phyloP scores from a whole-genome alignment of 495 filamentous ascomycete genomes.

The Penicillium canariense region DNA sequence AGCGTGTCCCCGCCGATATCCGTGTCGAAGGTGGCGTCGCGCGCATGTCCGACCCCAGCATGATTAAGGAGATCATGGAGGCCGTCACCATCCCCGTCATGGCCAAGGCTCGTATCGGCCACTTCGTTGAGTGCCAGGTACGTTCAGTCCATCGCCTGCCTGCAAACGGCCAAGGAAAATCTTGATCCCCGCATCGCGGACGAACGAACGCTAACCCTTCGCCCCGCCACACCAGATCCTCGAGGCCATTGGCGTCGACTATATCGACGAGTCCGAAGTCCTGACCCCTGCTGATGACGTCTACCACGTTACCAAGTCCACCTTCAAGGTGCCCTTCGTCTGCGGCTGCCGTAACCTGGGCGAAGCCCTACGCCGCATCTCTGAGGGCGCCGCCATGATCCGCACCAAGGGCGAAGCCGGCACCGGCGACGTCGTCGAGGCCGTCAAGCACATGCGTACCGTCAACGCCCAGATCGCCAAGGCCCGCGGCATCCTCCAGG shows the following conservation, averaged over 20 bases:
- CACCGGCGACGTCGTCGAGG: constrained; percentile 97
- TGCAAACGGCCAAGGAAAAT: neutral
- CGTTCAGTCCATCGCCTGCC: constrained; percentile 6
- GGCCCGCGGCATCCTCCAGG: constrained; percentile 60
- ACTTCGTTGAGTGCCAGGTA: constrained; percentile 95
- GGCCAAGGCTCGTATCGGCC: constrained; percentile 97
- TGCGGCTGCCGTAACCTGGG: constrained; percentile 95
- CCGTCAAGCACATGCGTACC: constrained; percentile 92
- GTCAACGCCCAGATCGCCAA: constrained; percentile 80
- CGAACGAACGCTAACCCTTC: constrained; percentile 6
- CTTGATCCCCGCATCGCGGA: neutral
- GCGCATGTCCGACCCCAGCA: constrained; percentile 91
- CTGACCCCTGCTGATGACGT: constrained; percentile 89
- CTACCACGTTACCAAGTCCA: constrained; percentile 88
- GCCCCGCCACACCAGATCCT: constrained; percentile 62
- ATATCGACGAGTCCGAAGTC: constrained; percentile 97
- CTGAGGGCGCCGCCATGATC: constrained; percentile 97
- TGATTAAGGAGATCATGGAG: constrained; percentile 96
- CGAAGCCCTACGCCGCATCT: constrained; percentile 88
- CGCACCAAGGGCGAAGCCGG: constrained; percentile 97
- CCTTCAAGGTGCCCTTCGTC: constrained; percentile 86
- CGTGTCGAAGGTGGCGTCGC: constrained; percentile 88
- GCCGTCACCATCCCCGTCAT: constrained; percentile 99
- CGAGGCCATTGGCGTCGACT: constrained; percentile 91
- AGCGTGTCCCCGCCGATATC: constrained; percentile 97